Base-by-base conservation (phyloP, 495 filamentous ascomycete species). In the Halenospora varia region DNA sequence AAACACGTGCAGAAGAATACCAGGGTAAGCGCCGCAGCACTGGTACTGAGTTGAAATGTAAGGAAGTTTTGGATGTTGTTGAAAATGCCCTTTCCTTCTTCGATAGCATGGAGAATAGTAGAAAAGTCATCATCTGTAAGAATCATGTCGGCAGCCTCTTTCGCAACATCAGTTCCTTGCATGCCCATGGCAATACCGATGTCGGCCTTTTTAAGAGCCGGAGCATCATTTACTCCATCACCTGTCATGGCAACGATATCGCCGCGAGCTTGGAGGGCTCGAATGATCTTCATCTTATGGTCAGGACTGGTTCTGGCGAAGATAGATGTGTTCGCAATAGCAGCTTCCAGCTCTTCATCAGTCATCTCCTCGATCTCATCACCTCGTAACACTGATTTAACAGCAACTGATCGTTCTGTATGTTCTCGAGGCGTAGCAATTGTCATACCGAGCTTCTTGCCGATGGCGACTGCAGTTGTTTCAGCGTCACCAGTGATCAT, bases 81-180 rank as follows among this genome's bases (percentile, higher is more conserved):
- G 73, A 98, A 98, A 61, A 98, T 98, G 26, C 90, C 94, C 70
- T 98, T 98, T 68, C 94, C 95, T 73, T 98, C 94, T 69, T 98
- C 94, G 65, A 98, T 97, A 41, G 94, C 95, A 50, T 83, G 88
- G 3, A 98, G 78, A 60, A 98, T 98, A 3, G 94, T 98, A 17
- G 93, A 95, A 68, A 98, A 98, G 70, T 97, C 90, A 66, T 98
- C 94, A 66, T 97, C 92, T 0, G 93, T 97, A 53, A 98, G 73
- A 64, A 98, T 97, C 94, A 98, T 98, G 68, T 98, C 94, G n/a
- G 95, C 90, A 26, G 94, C 94, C 71, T 98, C 94, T 77, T 98
- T 98, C 58, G 94, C 94, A 35, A 98, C 94, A 66, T 98, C 94
- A 1, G 94, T 98, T 46, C 94, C 94, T 26, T 96, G 84, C 63